A percentile compares a stretch with the other conserved stretches of the same genome.
These are phyloP conservation scores for Chalciporus sp. DNA, from an alignment of 1,284 basidiomycete genomes.

Conservation along the genomic window DNA sequence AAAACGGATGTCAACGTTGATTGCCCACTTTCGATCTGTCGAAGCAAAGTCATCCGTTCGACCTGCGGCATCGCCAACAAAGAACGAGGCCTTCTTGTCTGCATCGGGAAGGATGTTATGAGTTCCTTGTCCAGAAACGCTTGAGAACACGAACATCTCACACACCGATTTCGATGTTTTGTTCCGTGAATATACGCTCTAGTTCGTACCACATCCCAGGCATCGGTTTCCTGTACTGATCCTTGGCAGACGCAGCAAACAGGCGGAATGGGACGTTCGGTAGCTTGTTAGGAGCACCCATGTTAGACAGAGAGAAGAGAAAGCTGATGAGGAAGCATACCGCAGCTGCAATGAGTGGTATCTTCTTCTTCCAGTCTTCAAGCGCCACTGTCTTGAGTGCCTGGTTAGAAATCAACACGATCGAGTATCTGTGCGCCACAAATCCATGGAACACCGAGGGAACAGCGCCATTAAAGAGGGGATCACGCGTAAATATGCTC, in stretches of 20 bases:
- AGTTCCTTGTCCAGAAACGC: neutral
- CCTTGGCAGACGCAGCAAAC: conserved; percentile 76
- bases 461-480: neutral
- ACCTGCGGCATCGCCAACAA: conserved; percentile 91
- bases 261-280: conserved; percentile 76
- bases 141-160: neutral
- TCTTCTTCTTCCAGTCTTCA: conserved; percentile 75
- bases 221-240: conserved; percentile 87
- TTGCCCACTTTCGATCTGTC: conserved; percentile 85
- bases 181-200: conserved; percentile 57
- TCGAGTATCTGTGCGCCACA: conserved; percentile 55
- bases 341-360: conserved; percentile 66
- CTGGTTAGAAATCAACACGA: conserved; percentile 86
- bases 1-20: conserved; percentile 75
- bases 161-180: conserved; percentile 69
- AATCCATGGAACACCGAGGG: no score
- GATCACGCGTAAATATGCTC: neutral
- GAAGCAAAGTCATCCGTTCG: conserved; percentile 72
- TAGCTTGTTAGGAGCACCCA: conserved; percentile 33
- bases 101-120: neutral
- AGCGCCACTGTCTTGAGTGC: conserved; percentile 51
- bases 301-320: neutral
- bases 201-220: conserved; percentile 85
- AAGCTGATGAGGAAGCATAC: conserved; percentile 45
- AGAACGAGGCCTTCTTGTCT: conserved; percentile 75